Percentiles rank a stretch among this genome's conserved stretches.
phyloP scores from a whole-genome alignment of 176 grass and related monocot genomes.

The maize (Zea mays) region DNA sequence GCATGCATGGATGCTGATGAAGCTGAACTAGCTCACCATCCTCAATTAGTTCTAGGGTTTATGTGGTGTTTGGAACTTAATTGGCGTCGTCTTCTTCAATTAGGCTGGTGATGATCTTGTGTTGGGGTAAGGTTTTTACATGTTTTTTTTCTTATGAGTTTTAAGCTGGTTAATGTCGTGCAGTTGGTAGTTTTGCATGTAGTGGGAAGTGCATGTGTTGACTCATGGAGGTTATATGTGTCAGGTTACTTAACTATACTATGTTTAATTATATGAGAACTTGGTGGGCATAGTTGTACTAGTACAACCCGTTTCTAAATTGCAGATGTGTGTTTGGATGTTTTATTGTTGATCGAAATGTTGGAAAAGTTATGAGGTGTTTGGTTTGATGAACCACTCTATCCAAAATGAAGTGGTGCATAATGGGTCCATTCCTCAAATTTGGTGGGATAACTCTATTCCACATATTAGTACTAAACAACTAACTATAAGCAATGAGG shows the following conservation, averaged over 20 bases:
- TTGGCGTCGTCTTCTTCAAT: slow-evolving; percentile 36
- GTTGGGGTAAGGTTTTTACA: slow-evolving; percentile 25
- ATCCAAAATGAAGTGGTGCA: no score
- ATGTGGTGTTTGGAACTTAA: slow-evolving; percentile 13
- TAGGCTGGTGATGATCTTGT: slow-evolving; percentile 21
- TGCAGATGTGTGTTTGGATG: neutral
- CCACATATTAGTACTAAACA: no score
- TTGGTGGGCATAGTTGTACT: slow-evolving; percentile 21
- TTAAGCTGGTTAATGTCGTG: slow-evolving; percentile 33
- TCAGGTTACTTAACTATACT: slow-evolving; percentile 57
- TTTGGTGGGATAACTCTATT: no score
- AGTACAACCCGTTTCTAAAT: neutral
- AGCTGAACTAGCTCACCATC: slow-evolving; percentile 25
- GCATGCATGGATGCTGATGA: neutral
- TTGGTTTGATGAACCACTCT: no score
- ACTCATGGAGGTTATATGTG: slow-evolving; percentile 50
- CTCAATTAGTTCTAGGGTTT: slow-evolving; percentile 15
- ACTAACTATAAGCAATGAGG: no score
- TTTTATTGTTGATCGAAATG: neutral
- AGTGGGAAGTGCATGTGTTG: slow-evolving; percentile 36
- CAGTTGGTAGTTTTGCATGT: slow-evolving; percentile 35
- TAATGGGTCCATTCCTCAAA: no score
- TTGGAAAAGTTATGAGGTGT: neutral
- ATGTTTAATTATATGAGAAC: slow-evolving; percentile 56
- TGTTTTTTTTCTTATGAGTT: slow-evolving; percentile 9